Base-by-base conservation (phyloP, 1,139 yeast genomes). In the Torulaspora pretoriensis region DNA sequence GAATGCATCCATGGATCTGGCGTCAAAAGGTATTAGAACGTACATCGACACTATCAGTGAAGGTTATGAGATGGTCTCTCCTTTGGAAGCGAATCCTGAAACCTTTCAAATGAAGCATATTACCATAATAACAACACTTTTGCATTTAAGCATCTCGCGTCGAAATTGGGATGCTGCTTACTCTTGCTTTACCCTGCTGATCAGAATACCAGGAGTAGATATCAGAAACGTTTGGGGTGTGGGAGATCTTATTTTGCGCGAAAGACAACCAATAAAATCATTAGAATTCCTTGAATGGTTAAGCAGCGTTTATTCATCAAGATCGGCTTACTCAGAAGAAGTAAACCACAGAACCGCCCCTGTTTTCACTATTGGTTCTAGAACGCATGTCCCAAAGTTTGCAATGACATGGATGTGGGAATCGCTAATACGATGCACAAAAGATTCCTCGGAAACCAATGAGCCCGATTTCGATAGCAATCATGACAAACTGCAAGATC, bases 151-250 rank as follows among this genome's bases (percentile, higher is more conserved):
- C 43, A 59, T 81, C 4, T 59, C 75, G 32, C 61, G 71, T 22
- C 57, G 68, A 28, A 72, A 79, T n/a, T 82, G 86, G 86, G 55
- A 60, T 7, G 41, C 67, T 12, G 82, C 84, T 0, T 78, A 77
- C 54, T 70, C 70, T 45, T 63, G 77, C n/a, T 78, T 78, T 52
- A 62, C 77, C 16, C 46, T 75, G 2, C 54, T 82, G 28, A 60
- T 80, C 1, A 59, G 82, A 42, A 58, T 75, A 1, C 75, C 75
- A 1, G 61, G 62, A 1, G 69, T 77, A 4, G 85, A 81, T 58
- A 57, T 80, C 2, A 65, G 79, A 47, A 64, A 73, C 1, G 60
- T 81, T 8, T 81, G 88, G 87, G 76, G 82, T 0, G 38, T 80
- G 1, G 87, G 84, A 0, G 63, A 78, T 3, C 73, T 71, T 39